Conservation (phyloP, 441 rosid genomes). For the Omphalea diandra region DNA sequence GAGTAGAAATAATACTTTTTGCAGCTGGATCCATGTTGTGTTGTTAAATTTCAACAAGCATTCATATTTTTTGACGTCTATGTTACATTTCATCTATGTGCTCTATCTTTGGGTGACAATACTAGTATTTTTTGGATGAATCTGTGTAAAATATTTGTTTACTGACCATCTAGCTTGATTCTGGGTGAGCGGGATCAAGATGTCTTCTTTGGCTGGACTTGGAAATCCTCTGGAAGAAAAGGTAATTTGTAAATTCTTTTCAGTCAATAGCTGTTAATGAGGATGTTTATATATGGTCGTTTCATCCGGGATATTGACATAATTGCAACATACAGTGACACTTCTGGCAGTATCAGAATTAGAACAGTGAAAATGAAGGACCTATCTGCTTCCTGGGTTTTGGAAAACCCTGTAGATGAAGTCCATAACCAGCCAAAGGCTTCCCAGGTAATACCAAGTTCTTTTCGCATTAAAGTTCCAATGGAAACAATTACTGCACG, state of each 20-base stretch:
- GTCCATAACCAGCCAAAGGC: constrained; percentile 33
- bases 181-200: constrained; percentile 30
- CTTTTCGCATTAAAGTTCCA: constrained; percentile 5
- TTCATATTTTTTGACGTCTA: neutral
- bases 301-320: constrained; percentile 75
- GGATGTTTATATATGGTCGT: constrained; percentile 29
- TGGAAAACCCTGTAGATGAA: constrained; percentile 56
- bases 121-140: neutral
- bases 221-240: constrained; percentile 39
- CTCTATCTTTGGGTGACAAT: neutral
- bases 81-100: neutral
- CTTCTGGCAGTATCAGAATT: constrained; percentile 52
- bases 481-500: neutral
- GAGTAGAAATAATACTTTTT: neutral
- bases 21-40: neutral
- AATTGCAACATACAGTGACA: constrained; percentile 80
- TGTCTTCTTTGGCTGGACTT: constrained; percentile 29
- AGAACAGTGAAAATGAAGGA: constrained; percentile 74
- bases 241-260: constrained; percentile 34
- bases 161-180: constrained; percentile 11
- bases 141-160: neutral
- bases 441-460: constrained; percentile 45
- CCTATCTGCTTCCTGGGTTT: constrained; percentile 86
- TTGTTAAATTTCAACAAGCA: neutral
- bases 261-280: constrained; percentile 6